Base-by-base conservation (phyloP, 164 flowering plant species). In the Magnolia officinalis region DNA sequence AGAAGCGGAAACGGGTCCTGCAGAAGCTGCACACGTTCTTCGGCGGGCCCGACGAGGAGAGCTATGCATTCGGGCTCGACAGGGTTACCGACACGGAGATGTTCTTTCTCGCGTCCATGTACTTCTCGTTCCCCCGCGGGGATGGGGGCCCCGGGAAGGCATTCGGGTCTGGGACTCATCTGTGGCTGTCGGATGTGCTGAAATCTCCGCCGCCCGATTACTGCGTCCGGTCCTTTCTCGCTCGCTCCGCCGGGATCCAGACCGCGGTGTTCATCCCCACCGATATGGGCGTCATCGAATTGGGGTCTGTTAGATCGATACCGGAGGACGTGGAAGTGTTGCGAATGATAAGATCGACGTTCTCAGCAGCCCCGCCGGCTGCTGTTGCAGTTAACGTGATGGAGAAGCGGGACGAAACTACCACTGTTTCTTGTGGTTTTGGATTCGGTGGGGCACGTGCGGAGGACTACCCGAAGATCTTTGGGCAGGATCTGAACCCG, bases 101-200 rank as follows among this genome's bases (percentile, higher is more conserved):
- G 93, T 92, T 96, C 84, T 96, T 91, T 69, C 89, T 96, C 0
- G 91, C 90, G 0, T 96, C 99, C 4, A 96, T 96, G 99, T 96
- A 96, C 70, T 96, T 96, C 80, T 90, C 91, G 0, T 96, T 96
- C 45, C 98, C 95, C 13, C 73, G 80, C 6, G 97, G 98, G 9
- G 87, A 91, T 81, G 99, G 98, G 0, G 98, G 92, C 1, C 99
- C 98, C 0, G 99, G 98, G 1, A 89, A 80, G 80, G 91, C 89
- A 79, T 87, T 87, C 72, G 88, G 82, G 10, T 88, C 91, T 0
- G 89, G 94, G 72, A 88, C 85, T 78, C 93, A 89, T 76, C 58
- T 88, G 1, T 94, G 99, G 99, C 72, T 89, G 16, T 68, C 87
- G 2, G 89, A 96, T 81, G 86, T 84, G 5, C 58, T 89, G 78